Base-by-base conservation (phyloP, 2,329 filamentous ascomycete species). In the Penicillium aurantiogriseum region DNA sequence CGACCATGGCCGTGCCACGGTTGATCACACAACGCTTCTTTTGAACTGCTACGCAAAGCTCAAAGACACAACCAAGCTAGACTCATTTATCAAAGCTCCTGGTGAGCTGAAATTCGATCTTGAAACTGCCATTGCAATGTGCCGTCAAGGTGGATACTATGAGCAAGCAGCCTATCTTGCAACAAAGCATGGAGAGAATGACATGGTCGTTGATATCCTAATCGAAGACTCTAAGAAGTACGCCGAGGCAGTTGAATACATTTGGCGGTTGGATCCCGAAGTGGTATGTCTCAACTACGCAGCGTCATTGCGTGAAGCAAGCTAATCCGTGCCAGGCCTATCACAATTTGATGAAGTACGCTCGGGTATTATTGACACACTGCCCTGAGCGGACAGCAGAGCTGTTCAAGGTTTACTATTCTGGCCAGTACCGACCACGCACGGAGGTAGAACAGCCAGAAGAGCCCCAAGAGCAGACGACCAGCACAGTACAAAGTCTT, bases 21-120 rank as follows among this genome's bases (percentile, higher is more conserved):
- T 92, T 2, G 94, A 99, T 64, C 94, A 99, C 67, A 99, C 94
- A 0, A 99, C 94, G 0, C 79, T 99, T 11, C 81, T 99, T 0
- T 79, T 99, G 43, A 99, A 99, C 72, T 99, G 94, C 76, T 99
- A 99, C 71, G 94, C 94, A 0, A 99, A 99, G 71, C 79, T 97
- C 17, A 99, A 99, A 74, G 94, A 99, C 71, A 93, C 96, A 5
- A 89, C 92, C 56, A 99, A 99, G 76, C 81, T 99, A 7, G 93
- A 99, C 70, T 89, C 89, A 25, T 99, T 99, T 65, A 99, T 99
- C 76, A 96, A 96, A 71, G 92, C 92, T 29, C 92, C 93, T 0
- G 74, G 74, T 2, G 92, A 97, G 67, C 83, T 97, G 42, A 97
- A 95, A 69, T 99, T 99, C 69, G 94, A 99, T 72, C 81, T 97